A percentile compares a stretch with the other conserved stretches of the same genome.
Conservation (phyloP, 768 basidiomycete species). For the Lyophyllum shimeji region DNA sequence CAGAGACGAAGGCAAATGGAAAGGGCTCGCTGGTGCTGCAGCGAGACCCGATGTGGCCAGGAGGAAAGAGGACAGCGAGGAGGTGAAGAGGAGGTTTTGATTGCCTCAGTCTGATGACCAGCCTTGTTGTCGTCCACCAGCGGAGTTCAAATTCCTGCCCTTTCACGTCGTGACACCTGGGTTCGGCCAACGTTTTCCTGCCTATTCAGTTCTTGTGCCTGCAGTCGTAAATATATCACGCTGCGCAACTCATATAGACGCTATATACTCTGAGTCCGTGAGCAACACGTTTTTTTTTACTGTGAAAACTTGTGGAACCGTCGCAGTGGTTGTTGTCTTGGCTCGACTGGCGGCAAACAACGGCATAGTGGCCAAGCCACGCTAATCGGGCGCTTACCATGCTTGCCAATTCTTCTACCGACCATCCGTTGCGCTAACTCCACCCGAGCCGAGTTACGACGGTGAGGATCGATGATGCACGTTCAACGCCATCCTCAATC, state of each 20-base stretch:
- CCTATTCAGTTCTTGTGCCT: not conserved
- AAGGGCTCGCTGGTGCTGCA: slow-evolving; percentile 12
- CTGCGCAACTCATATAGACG: not conserved
- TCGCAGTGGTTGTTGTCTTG: not conserved
- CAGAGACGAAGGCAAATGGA: slow-evolving; percentile 27
- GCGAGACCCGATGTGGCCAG: slow-evolving; percentile 11
- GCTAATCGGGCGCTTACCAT: not conserved
- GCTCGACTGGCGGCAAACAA: not conserved
- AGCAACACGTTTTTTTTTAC: not conserved
- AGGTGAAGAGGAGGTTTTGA: not conserved
- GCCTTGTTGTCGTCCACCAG: slow-evolving; percentile 4
- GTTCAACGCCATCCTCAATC: too few species aligned
- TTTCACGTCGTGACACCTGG: not conserved
- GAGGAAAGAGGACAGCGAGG: slow-evolving; percentile 1
- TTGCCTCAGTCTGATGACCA: slow-evolving; percentile 2
- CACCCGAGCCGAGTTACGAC: too few species aligned
- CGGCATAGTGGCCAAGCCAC: not conserved
- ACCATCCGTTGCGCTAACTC: too few species aligned
- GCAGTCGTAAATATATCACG: not conserved
- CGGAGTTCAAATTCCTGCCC: not conserved
- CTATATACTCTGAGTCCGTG: not conserved
- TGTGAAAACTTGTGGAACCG: not conserved
- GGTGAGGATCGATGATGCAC: too few species aligned
- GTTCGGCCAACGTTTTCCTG: not conserved
- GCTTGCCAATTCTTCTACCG: too few species aligned